Percentiles rank a stretch among this genome's conserved stretches.
These are phyloP conservation scores for Paramecium sexaurelia DNA, from an alignment of 73 alveolate species.

Conservation along the genomic window DNA sequence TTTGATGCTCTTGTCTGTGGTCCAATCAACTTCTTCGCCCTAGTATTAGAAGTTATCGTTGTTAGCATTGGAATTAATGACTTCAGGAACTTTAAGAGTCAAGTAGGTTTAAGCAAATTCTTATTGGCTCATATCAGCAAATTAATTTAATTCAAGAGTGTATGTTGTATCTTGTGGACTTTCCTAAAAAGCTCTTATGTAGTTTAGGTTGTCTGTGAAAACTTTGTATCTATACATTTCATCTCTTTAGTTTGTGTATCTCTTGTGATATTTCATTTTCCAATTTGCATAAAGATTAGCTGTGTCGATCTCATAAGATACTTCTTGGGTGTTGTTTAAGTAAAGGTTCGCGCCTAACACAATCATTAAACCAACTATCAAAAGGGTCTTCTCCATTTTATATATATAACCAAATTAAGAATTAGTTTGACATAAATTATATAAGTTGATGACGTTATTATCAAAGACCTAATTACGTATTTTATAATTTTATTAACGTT, in stretches of 20 bases:
- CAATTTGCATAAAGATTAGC: background rate
- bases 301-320: background rate
- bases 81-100: background rate
- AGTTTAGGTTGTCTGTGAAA: background rate
- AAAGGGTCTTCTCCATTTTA: background rate
- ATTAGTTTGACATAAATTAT: no score
- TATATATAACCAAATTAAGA: no score
- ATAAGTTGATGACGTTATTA: no score
- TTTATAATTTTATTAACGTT: no score
- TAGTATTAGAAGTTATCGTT: background rate
- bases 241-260: conserved; percentile 13
- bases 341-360: conserved; percentile 3
- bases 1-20: background rate
- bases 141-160: background rate
- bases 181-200: background rate
- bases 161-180: background rate
- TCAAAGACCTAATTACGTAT: no score
- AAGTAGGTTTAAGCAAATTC: background rate
- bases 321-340: background rate
- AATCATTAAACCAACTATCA: background rate
- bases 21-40: background rate
- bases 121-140: background rate
- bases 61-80: background rate
- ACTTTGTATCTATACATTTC: background rate
- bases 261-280: background rate